Percentiles rank a stretch among this genome's conserved stretches.
Conservation (phyloP, 2,329 filamentous ascomycete species). For the Pestalotiopsis sp. region DNA sequence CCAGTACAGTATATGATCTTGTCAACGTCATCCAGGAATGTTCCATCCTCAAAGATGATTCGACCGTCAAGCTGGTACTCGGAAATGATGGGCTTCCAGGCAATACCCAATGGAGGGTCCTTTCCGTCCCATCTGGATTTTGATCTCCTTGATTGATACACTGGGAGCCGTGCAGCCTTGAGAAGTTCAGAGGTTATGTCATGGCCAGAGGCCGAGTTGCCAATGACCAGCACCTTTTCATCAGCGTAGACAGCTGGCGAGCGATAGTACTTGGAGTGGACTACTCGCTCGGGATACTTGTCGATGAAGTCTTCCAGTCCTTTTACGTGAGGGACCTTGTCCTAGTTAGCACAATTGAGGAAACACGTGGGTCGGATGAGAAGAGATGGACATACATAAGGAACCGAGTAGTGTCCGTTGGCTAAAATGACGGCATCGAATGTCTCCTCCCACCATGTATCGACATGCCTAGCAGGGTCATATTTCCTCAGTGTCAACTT, state of each 20-base stretch:
- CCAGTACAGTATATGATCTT: conserved; percentile 45
- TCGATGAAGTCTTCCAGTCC: conserved; percentile 43
- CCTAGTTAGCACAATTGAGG: neutral
- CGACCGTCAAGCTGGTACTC: conserved; percentile 44
- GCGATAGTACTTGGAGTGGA: conserved; percentile 50
- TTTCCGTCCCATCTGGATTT: conserved; percentile 53
- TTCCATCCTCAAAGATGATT: conserved; percentile 44
- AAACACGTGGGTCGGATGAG: neutral
- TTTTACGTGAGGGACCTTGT: conserved; percentile 46
- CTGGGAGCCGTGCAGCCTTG: conserved; percentile 39
- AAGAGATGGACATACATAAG: conserved; percentile 39
- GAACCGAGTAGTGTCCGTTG: conserved; percentile 47
- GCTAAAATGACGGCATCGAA: conserved; percentile 49
- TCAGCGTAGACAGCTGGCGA: conserved; percentile 34
- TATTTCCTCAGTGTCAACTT: conserved; percentile 49
- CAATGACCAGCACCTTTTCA: conserved; percentile 41
- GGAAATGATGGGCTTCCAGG: conserved; percentile 56
- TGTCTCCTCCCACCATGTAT: conserved; percentile 56
- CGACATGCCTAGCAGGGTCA: conserved; percentile 43
- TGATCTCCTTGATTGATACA: conserved; percentile 55
- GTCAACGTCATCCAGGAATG: conserved; percentile 38
- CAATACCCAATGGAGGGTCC: conserved; percentile 46
- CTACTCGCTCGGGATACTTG: conserved; percentile 40
- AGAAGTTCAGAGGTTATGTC: conserved; percentile 42
- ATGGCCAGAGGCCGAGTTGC: conserved; percentile 47